phyloP scores from a whole-genome alignment of 1,139 yeast species.

The Geotrichum fermentans region DNA sequence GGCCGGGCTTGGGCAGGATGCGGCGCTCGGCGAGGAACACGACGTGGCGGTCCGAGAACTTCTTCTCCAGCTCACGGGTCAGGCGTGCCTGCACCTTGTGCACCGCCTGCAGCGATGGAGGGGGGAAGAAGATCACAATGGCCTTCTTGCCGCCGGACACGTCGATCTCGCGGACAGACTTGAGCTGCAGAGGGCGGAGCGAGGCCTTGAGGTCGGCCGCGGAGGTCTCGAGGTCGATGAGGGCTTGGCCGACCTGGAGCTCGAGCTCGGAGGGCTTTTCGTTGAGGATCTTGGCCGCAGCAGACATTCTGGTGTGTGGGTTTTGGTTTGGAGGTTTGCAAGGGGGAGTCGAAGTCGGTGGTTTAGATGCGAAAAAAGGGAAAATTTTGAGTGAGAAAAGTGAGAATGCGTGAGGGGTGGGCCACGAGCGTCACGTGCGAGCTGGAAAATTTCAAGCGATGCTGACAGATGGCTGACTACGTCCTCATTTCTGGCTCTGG shows the following conservation, averaged over 20 bases:
- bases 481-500: too few relatives aligned
- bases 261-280: constrained; percentile 88
- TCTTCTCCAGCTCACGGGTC: constrained; percentile 99
- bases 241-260: constrained; percentile 99
- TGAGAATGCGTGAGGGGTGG: too few relatives aligned
- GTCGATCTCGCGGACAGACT: constrained; percentile 96
- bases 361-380: background rate
- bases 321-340: background rate
- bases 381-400: background rate
- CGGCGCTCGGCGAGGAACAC: constrained; percentile 99
- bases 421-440: too few relatives aligned
- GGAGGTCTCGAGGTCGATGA: constrained; percentile 92
- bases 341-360: constrained; percentile 5
- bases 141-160: constrained; percentile 99
- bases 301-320: constrained; percentile 61
- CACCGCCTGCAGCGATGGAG: constrained; percentile 87
- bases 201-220: constrained; percentile 95
- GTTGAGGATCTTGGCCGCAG: constrained; percentile 84
- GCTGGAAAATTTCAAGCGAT: too few relatives aligned
- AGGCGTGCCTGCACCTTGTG: constrained; percentile 90
- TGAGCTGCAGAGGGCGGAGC: constrained; percentile 97
- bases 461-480: too few relatives aligned
- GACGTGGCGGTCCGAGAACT: constrained; percentile 99
- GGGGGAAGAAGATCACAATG: constrained; percentile 96
- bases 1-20: constrained; percentile 89